Base-by-base conservation (phyloP, 2,329 filamentous ascomycete species). In the Neoscytalidium dimidiatum region DNA sequence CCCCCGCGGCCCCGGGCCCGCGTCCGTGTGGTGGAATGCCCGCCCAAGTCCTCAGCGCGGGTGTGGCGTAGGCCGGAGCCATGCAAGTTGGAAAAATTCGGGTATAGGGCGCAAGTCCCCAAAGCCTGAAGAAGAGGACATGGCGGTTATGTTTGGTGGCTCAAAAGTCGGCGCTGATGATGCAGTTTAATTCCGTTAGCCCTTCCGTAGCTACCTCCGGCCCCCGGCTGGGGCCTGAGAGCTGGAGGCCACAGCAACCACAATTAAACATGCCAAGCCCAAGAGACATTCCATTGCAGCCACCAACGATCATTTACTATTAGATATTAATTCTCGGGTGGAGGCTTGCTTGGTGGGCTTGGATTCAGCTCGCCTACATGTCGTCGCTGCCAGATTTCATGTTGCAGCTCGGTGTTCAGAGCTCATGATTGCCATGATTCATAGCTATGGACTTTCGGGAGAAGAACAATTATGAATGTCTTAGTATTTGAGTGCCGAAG, bases 61-160 rank as follows among this genome's bases (percentile, higher is more conserved):
- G 56, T 60, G 56, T 60, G 56, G 56, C 56, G 56, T 41, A 46
- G 21, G 28, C 56, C 56, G 56, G 35, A 29, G 29, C 11, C 41
- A 52, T 60, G 56, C 56, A 46, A 28, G 23, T 11, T 60, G 56
- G 56, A 46, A 41, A 31, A 41, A 33, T 60, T 46, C 9, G 26
- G 13, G 56, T n/a, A 46, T n/a, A 31, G 23, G 11, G 26, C n/a
- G 28, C 35, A 38, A 11, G 17, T n/a, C n/a, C 17, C 35, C 21
- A 33, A 33, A 33, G 56, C 56, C 41, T 33, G 33, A 56, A 38
- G n/a, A 53, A 31, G 46, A 29, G 23, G 26, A 29, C 13, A 49
- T 48, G 44, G 44, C 46, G 23, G 5, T 29, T 29, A 26, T n/a
- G 14, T 11, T 23, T 17, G 46, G 13, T 6, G 46, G 17, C 23